phyloP scores from a whole-genome alignment of 1,284 basidiomycete genomes.

The Tremellales sp. region DNA sequence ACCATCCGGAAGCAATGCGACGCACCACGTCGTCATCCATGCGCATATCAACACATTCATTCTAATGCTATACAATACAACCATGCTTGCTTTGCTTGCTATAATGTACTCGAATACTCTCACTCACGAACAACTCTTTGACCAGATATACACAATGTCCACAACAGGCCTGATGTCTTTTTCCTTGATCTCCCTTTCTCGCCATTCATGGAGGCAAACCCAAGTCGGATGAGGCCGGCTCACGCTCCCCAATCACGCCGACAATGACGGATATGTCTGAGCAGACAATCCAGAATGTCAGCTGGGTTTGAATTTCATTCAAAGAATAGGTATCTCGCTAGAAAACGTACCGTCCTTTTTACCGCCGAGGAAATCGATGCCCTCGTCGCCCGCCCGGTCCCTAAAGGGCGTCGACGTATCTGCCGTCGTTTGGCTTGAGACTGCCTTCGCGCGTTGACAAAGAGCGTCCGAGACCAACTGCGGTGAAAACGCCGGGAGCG shows the following conservation, averaged over 20 bases:
- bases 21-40: too few species aligned
- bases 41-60: too few species aligned
- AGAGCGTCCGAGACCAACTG: slow-evolving; percentile 55
- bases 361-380: slow-evolving; percentile 51
- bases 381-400: slow-evolving; percentile 55
- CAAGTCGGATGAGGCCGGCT: slow-evolving; percentile 3
- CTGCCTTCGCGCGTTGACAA: slow-evolving; percentile 51
- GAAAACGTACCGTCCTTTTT: slow-evolving; percentile 41
- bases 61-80: too few species aligned
- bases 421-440: slow-evolving; percentile 53
- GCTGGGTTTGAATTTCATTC: background rate
- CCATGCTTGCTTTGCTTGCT: too few species aligned
- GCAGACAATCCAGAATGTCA: background rate
- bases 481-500: slow-evolving; percentile 49
- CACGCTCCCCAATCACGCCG: slow-evolving; percentile 43
- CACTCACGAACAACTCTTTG: too few species aligned
- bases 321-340: background rate
- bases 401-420: slow-evolving; percentile 56
- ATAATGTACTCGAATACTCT: too few species aligned
- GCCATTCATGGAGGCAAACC: background rate
- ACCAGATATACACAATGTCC: too few species aligned
- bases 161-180: too few species aligned
- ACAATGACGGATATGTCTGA: slow-evolving; percentile 46
- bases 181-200: background rate
- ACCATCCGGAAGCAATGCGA: too few species aligned